These are phyloP conservation scores for Chaetomium tenue DNA, from an alignment of 495 filamentous ascomycete genomes.

Conservation along the genomic window DNA sequence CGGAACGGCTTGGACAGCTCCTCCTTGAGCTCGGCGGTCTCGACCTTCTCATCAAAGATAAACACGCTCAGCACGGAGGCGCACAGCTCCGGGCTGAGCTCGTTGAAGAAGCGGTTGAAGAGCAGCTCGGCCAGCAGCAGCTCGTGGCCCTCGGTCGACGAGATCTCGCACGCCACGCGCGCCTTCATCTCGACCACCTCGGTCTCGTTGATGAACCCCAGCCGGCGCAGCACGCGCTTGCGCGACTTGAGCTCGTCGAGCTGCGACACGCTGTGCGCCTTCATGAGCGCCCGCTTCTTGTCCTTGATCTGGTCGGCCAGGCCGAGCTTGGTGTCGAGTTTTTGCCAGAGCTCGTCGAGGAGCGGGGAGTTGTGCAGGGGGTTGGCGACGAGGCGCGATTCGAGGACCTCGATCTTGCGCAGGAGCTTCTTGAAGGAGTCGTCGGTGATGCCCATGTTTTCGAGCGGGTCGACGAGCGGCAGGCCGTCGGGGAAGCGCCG, in stretches of 20 bases:
- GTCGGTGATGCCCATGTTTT: slow-evolving; percentile 91
- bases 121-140: slow-evolving; percentile 87
- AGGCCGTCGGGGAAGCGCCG: slow-evolving; percentile 91
- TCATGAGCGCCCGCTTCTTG: slow-evolving; percentile 79
- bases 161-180: slow-evolving; percentile 93
- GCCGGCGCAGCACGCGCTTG: slow-evolving; percentile 93
- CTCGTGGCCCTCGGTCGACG: slow-evolving; percentile 80
- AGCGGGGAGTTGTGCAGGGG: slow-evolving; percentile 86
- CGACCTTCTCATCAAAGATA: slow-evolving; percentile 92
- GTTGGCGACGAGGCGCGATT: slow-evolving; percentile 83
- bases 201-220: slow-evolving; percentile 90
- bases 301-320: slow-evolving; percentile 73
- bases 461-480: slow-evolving; percentile 82
- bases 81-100: slow-evolving; percentile 79
- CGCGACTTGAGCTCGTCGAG: slow-evolving; percentile 93
- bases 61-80: slow-evolving; percentile 87
- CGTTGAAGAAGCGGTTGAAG: slow-evolving; percentile 98
- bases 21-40: slow-evolving; percentile 69
- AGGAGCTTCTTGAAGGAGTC: slow-evolving; percentile 89
- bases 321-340: slow-evolving; percentile 78
- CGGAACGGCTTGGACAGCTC: slow-evolving; percentile 81
- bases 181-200: slow-evolving; percentile 96
- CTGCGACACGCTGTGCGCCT: slow-evolving; percentile 81
- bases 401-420: slow-evolving; percentile 93
- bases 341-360: slow-evolving; percentile 74